Evolutionary conservation across 345 rosid species (phyloP).

Genomic region (Lagerstroemia speciosa): DNA sequence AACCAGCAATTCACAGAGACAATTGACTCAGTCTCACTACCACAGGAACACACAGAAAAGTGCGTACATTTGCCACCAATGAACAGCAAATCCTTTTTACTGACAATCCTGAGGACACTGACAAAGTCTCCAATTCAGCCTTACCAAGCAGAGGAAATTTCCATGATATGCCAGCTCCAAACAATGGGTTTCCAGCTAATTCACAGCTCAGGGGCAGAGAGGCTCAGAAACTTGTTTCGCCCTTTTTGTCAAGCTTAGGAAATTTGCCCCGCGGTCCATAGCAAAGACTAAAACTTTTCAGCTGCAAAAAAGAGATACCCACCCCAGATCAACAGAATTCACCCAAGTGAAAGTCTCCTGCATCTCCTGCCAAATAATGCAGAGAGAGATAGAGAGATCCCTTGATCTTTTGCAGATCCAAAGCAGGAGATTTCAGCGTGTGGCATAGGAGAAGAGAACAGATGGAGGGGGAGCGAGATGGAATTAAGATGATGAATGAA

Average conservation of each 20-base stretch:
- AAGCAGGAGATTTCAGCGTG: slow-evolving; percentile 10
- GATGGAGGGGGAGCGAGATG: slow-evolving; percentile 38
- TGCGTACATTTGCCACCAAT: not conserved
- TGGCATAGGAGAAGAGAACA: slow-evolving; percentile 16
- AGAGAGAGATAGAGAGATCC: slow-evolving; percentile 10
- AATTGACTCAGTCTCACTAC: not conserved
- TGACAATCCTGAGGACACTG: slow-evolving; percentile 1
- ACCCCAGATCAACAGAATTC: not conserved
- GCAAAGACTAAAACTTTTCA: not conserved
- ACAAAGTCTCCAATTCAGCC: slow-evolving; percentile 15
- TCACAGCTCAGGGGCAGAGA: slow-evolving; percentile 24
- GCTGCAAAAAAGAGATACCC: not conserved
- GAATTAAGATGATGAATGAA: slow-evolving; percentile 8
- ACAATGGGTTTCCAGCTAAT: slow-evolving; percentile 26
- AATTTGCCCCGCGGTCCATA: not conserved
- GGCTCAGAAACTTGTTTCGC: slow-evolving; percentile 9
- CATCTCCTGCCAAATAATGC: slow-evolving; percentile 9
- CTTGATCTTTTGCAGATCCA: too few species aligned
- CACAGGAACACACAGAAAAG: not conserved
- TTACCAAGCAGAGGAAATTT: slow-evolving; percentile 33
- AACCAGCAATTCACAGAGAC: not conserved
- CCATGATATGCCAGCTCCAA: slow-evolving; percentile 28
- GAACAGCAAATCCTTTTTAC: not conserved
- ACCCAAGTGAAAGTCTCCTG: not conserved
- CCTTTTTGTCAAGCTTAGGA: slow-evolving; percentile 16